Percentiles rank a stretch among this genome's conserved stretches.
Evolutionary conservation across 1,139 yeast species (phyloP).

Genomic region (Scheffersomyces parashehatae): DNA sequence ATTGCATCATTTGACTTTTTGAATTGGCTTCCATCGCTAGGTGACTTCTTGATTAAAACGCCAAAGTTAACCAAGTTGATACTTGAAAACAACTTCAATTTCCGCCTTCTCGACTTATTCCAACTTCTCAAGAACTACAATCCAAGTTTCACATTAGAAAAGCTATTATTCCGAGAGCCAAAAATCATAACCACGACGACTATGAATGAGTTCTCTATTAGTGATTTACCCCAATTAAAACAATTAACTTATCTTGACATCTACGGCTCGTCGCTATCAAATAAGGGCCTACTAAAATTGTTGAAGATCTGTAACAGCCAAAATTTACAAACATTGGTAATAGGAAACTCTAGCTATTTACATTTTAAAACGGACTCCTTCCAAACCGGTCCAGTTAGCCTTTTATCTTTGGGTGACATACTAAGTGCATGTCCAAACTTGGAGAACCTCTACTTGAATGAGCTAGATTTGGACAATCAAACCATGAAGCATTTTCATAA

Average conservation of each 20-base stretch:
- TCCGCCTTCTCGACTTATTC: constrained; percentile 30
- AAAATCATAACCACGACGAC: constrained; percentile 17
- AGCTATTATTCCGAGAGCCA: constrained; percentile 34
- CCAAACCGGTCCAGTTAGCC: constrained; percentile 8
- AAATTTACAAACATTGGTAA: constrained; percentile 18
- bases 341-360: constrained; percentile 37
- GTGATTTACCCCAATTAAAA: constrained; percentile 27
- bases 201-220: constrained; percentile 25
- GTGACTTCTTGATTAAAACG: constrained; percentile 26
- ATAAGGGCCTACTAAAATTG: constrained; percentile 32
- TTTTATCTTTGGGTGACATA: constrained; percentile 22
- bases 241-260: constrained; percentile 32
- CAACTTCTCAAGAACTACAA: constrained; percentile 31
- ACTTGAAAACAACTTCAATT: constrained; percentile 36
- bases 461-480: constrained; percentile 39
- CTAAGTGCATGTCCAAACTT: constrained; percentile 26
- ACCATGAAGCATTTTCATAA: constrained; percentile 32
- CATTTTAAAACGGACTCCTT: constrained; percentile 31
- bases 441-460: constrained; percentile 28
- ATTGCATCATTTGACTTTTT: constrained; percentile 34
- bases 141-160: constrained; percentile 26
- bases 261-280: constrained; percentile 33
- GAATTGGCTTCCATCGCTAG: constrained; percentile 28
- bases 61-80: constrained; percentile 21
- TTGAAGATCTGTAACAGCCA: constrained; percentile 21